Evolutionary conservation across 257 asterid species (phyloP).

Genomic region (Anisodus tanguticus): DNA sequence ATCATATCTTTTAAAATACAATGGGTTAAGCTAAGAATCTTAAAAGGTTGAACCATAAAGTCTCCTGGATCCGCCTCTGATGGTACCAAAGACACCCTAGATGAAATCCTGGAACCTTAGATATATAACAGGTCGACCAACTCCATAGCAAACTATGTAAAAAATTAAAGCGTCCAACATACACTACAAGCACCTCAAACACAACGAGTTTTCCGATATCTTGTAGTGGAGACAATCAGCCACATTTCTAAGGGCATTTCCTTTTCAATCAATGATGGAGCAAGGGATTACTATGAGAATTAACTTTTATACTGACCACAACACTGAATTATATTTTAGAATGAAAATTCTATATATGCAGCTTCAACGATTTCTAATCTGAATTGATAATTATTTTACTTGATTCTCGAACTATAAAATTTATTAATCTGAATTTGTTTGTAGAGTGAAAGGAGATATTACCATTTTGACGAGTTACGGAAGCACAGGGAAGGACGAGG

Average conservation of each 20-base stretch:
- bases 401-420: neutral
- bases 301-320: neutral
- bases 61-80: too few species aligned
- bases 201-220: too few species aligned
- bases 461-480: slow-evolving; percentile 5
- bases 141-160: too few species aligned
- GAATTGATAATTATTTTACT: neutral
- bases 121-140: too few species aligned
- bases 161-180: too few species aligned
- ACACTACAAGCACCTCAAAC: too few species aligned
- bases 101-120: too few species aligned
- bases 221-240: neutral
- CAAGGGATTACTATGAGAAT: neutral
- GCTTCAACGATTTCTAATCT: neutral
- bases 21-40: too few species aligned
- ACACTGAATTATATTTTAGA: neutral
- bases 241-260: neutral
- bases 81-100: too few species aligned
- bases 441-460: neutral
- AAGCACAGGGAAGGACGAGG: neutral
- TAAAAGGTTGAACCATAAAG: too few species aligned
- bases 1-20: too few species aligned
- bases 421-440: neutral
- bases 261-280: slow-evolving; percentile 1
- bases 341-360: neutral